These are phyloP conservation scores for Schizochytrium sp. DNA, from an alignment of 108 stramenopile genomes.

Conservation along the genomic window DNA sequence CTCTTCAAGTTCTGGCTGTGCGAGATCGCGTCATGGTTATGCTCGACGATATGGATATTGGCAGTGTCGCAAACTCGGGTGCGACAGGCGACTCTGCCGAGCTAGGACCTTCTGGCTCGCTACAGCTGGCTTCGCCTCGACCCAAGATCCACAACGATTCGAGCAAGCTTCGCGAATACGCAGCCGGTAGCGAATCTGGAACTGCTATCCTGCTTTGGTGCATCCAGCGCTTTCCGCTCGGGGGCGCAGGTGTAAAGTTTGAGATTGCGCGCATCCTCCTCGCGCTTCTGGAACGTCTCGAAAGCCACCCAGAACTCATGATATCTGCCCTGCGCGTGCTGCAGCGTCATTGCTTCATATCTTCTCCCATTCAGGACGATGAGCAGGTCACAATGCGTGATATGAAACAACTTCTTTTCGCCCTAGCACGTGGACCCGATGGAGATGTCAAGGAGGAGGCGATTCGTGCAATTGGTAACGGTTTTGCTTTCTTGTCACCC, in stretches of 20 bases:
- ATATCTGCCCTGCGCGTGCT: background rate
- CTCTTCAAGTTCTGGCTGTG: background rate
- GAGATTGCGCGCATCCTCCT: background rate
- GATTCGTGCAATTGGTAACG: background rate
- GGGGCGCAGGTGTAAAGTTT: background rate
- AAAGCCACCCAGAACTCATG: background rate
- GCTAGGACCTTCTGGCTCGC: too few relatives aligned
- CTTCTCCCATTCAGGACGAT: background rate
- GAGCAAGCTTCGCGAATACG: background rate
- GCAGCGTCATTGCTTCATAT: background rate
- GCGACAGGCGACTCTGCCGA: too few relatives aligned
- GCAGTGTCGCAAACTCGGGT: background rate
- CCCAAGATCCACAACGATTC: background rate
- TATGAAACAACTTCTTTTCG: background rate
- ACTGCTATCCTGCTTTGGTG: background rate
- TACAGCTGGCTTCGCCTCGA: background rate
- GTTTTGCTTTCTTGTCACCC: background rate
- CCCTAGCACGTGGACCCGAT: background rate
- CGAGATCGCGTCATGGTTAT: background rate
- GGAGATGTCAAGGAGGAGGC: background rate
- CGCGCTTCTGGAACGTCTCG: background rate
- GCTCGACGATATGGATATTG: background rate
- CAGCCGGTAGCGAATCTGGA: background rate
- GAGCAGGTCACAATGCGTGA: conserved; percentile 9
- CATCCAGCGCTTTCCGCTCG: background rate